Base-by-base conservation (phyloP, 768 basidiomycete genomes). In the Exsudoporus frostii region DNA sequence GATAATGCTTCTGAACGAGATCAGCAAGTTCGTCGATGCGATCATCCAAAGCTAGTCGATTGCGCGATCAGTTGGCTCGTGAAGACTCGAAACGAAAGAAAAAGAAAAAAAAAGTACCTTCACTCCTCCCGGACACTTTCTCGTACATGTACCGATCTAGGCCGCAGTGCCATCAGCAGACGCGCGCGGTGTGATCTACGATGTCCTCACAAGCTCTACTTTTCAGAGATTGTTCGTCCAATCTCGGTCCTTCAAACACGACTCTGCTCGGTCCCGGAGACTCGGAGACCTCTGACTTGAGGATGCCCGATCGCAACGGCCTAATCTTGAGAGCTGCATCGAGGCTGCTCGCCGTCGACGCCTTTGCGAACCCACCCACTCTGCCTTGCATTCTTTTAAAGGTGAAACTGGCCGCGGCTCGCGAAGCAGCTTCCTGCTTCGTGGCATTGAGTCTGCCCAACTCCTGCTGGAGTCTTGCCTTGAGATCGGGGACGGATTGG, bases 91-190 rank as follows among this genome's bases (percentile, higher is more conserved):
- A 25, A 25, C 46, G 34, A 39, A 11, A 60, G 68, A 45, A 59
- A 14, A 14, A 27, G 13, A n/a, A 45, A 59, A 14, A 14, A 27
- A n/a, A n/a, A 9, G 17, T 30, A 92, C 93, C 85, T 78, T 88
- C 88, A 56, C 91, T 87, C 42, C 94, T 77, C 64, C 90, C 90
- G 2, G 83, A 82, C 24, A 88, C 77, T 72, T 91, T 93, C 69
- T 98, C 94, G 64, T 90, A 93, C 94, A 96, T 95, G 68, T 98
- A 98, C 27, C 90, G 82, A 78, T 86, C 88, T 91, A 59, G 34
- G 11, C 40, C 30, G 10, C 15, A 22, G 34, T 34, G 32, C 41
- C 38, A 49, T 60, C 43, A 55, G 30, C 10, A 45, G 19, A 29
- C 27, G 17, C 38, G 24, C 38, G 15, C 19, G 20, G 5, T 33